Evolutionary conservation across 768 basidiomycete genomes (phyloP), one percentile per base, ranked within the genome.

Genomic region (Lentinula aciculospora): DNA sequence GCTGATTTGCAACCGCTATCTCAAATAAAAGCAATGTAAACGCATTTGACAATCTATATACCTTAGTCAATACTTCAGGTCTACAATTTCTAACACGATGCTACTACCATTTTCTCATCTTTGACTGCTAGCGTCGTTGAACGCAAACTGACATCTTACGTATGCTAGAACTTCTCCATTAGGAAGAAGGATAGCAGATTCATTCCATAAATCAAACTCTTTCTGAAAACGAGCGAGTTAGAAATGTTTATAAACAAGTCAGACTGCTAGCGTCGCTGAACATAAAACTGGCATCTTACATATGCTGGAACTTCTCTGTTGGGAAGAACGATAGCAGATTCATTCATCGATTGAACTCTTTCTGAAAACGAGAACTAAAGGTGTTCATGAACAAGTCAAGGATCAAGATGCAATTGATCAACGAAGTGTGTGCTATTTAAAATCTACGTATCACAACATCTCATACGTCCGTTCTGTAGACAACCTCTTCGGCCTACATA

Each of bases 281-380:
- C 4, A 31, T 59, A 9, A n/a, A 45, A 13, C 44, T 59, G 58
- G 58, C 27, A 29, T 17, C 25, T 59, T 19, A 40, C 53, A 5
- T 59, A 34, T 39, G 32, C 51, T 23, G 40, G 19, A 10, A 10
- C n/a, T 8, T 56, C 40, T 25, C 8, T 49, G 28, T 25, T 15
- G 15, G 8, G 37, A 54, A 59, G 44, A 15, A 39, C 47, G 9
- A 29, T 42, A 7, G 37, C 29, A 10, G 40, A 27, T 28, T 25
- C 42, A 32, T 28, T 51, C 27, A 28, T 29, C 28, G 12, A 9
- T 19, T 42, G 17, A n/a, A 37, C n/a, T 17, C 8, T 40, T 46
- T 37, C 54, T 15, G 31, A 59, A n/a, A 23, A 54, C 25, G 6
- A 28, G 5, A 4, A 31, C 15, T 6, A 15, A 28, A 31, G 31